phyloP scores from a whole-genome alignment of 768 basidiomycete genomes.

The Termitomyces bulborhizus region DNA sequence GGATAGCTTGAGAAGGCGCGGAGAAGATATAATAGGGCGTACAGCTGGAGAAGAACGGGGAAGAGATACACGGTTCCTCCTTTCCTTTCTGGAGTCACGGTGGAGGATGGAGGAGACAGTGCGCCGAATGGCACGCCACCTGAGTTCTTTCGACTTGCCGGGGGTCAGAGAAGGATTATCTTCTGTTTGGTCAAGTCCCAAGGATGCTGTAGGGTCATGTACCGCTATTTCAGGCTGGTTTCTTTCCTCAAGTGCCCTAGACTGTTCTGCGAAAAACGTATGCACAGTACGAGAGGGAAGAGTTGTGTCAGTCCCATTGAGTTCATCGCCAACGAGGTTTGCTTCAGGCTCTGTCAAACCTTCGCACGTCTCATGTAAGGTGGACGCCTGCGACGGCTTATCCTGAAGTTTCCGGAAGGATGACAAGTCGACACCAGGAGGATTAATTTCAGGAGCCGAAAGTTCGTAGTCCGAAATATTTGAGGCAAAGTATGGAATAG shows the following conservation, averaged over 20 bases:
- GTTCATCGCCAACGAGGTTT: too few species aligned
- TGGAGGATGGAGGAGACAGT: slow-evolving; percentile 13
- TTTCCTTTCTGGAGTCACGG: neutral
- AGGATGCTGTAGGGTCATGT: neutral
- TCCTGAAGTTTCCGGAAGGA: neutral
- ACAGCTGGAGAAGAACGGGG: neutral
- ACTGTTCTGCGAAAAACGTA: neutral
- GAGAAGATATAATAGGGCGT: neutral
- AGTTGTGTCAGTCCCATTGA: neutral
- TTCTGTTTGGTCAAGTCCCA: neutral
- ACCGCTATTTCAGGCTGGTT: neutral
- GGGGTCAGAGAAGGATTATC: neutral
- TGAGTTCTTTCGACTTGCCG: neutral
- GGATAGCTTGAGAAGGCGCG: neutral
- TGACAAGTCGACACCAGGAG: neutral
- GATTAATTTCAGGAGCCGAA: neutral
- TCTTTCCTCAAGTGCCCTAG: neutral
- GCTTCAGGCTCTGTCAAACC: neutral
- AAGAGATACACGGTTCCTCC: neutral
- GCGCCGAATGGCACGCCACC: slow-evolving; percentile 12
- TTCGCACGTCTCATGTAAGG: neutral
- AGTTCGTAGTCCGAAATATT: neutral
- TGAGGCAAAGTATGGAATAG: neutral
- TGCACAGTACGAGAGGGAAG: neutral
- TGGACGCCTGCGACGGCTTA: neutral